Conservation (phyloP, 805 yeast genomes). For the Lachancea thermotolerans region DNA sequence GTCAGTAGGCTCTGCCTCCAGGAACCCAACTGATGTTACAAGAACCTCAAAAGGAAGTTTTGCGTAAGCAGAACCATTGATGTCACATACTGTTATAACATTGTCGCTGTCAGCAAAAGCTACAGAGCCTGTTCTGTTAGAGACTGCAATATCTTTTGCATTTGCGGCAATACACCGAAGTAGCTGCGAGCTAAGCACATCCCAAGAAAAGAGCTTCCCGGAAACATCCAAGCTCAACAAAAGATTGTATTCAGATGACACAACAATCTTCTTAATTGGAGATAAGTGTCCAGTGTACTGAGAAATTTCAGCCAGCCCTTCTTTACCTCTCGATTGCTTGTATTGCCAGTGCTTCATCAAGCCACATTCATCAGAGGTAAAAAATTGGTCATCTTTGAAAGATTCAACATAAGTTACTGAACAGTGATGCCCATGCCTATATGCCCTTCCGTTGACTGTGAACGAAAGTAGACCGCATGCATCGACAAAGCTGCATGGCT, state of each 20-base stretch:
- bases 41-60: constrained; percentile 19
- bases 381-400: constrained; percentile 19
- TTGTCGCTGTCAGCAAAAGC: constrained; percentile 28
- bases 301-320: constrained; percentile 31
- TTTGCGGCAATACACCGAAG: constrained; percentile 35
- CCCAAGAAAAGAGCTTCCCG: constrained; percentile 62
- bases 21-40: constrained; percentile 26
- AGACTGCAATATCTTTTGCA: constrained; percentile 37
- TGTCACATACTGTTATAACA: constrained; percentile 34
- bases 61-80: constrained; percentile 46
- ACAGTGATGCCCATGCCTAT: constrained; percentile 5
- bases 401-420: not conserved
- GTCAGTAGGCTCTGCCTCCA: constrained; percentile 16
- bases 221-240: constrained; percentile 47
- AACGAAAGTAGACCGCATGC: not conserved
- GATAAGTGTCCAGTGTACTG: constrained; percentile 50
- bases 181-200: constrained; percentile 44
- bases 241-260: constrained; percentile 47
- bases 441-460: not conserved
- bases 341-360: constrained; percentile 51
- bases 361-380: constrained; percentile 48
- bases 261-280: constrained; percentile 40
- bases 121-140: constrained; percentile 50
- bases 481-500: not conserved
- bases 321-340: constrained; percentile 8